phyloP scores from a whole-genome alignment of 345 rosid genomes.

The Linum lewisii region DNA sequence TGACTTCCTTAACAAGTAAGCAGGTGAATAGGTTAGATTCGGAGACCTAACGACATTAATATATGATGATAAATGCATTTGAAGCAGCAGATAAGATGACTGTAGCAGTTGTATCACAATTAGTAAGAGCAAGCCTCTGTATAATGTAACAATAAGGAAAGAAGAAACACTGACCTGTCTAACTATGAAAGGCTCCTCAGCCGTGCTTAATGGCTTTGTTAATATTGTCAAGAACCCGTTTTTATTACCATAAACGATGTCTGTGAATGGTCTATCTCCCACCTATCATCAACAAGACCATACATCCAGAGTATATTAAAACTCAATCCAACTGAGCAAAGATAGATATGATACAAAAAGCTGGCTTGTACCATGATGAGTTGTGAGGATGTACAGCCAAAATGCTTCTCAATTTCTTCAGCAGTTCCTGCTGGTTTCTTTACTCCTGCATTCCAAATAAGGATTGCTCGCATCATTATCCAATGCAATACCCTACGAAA shows the following conservation, averaged over 20 bases:
- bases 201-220: slow-evolving; percentile 66
- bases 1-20: background rate
- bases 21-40: no score
- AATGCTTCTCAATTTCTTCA: slow-evolving; percentile 89
- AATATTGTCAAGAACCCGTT: slow-evolving; percentile 75
- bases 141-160: background rate
- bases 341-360: background rate
- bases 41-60: no score
- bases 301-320: slow-evolving; percentile 6
- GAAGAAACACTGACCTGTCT: slow-evolving; percentile 56
- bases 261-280: slow-evolving; percentile 96
- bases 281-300: slow-evolving; percentile 41
- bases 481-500: background rate
- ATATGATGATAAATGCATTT: no score
- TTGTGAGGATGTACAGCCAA: slow-evolving; percentile 72
- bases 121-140: background rate
- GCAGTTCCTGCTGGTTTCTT: slow-evolving; percentile 95
- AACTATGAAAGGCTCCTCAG: slow-evolving; percentile 87
- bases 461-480: slow-evolving; percentile 10
- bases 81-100: background rate
- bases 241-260: slow-evolving; percentile 74
- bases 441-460: slow-evolving; percentile 32
- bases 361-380: slow-evolving; percentile 60
- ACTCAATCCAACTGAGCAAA: slow-evolving; percentile 1
- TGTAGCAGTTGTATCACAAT: background rate